These are phyloP conservation scores for Penicillium rolfsii DNA, from an alignment of 2,329 filamentous ascomycete genomes.

Conservation along the genomic window DNA sequence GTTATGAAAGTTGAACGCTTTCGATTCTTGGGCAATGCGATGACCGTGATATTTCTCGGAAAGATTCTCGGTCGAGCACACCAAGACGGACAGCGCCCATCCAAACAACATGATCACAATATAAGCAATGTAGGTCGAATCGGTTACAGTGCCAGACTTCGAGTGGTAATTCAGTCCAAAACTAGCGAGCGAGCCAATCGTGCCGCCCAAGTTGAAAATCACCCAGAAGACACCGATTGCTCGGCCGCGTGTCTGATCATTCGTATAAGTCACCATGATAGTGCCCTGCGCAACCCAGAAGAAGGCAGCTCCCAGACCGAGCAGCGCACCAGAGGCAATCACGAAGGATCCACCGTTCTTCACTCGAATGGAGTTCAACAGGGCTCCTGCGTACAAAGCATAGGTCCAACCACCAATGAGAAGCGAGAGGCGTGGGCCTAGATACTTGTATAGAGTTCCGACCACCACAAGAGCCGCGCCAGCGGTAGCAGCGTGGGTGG, in stretches of 20 bases:
- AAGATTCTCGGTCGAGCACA: constrained; percentile 1
- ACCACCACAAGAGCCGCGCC: constrained; percentile 4
- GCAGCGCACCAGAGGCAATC: constrained; percentile 1
- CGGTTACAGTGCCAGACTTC: constrained; percentile 1
- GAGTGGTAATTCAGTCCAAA: constrained; percentile 4
- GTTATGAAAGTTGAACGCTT: background rate
- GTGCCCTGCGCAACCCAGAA: constrained; percentile 2
- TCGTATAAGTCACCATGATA: constrained; percentile 2
- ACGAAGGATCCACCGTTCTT: constrained; percentile 1
- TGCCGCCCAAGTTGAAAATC: constrained; percentile 1
- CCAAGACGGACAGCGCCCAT: constrained; percentile 2
- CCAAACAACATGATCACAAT: constrained; percentile 1
- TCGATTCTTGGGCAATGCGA: constrained; percentile 1
- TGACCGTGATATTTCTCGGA: constrained; percentile 5
- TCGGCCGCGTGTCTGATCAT: constrained; percentile 4
- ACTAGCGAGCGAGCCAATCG: constrained; percentile 3
- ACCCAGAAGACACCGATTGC: constrained; percentile 4
- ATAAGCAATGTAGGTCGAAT: constrained; percentile 1
- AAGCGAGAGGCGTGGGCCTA: background rate
- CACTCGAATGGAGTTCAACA: constrained; percentile 3
- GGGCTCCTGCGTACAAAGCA: background rate
- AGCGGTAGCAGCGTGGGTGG: constrained; percentile 2
- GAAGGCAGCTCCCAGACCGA: constrained; percentile 1
- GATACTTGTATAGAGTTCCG: constrained; percentile 4
- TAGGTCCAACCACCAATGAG: constrained; percentile 3